Base-by-base conservation (phyloP, 2,329 filamentous ascomycete species). In the Fusarium sublunatum region DNA sequence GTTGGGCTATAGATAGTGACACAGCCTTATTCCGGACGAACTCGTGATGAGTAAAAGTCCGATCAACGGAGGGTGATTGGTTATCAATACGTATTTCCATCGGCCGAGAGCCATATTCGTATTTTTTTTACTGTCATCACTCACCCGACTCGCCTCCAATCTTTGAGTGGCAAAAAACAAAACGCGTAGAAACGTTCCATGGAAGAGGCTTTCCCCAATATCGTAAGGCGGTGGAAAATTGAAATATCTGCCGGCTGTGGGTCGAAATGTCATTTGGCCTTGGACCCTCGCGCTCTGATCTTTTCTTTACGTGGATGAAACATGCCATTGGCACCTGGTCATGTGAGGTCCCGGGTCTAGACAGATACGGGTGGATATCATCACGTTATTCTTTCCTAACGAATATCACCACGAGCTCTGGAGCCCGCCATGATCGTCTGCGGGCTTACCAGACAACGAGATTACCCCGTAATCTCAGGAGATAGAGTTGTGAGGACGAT, bases 311-410 rank as follows among this genome's bases (percentile, higher is more conserved):
- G 61, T 65, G 25, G 40, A 46, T 54, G 56, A 64, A 65, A 65
- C 61, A 26, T 59, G 8, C 6, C 15, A 64, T 64, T 64, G 61
- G 61, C 24, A 10, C 46, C n/a, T 26, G 6, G 3, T 49, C 44
- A 44, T 15, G 24, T 40, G n/a, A n/a, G n/a, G n/a, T n/a, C n/a
- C 19, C 19, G 2, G 19, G 19, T 3, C 19, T 39, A 47, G 53
- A 43, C 46, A 28, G 39, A 13, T 24, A 15, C 9, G 8, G 47
- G 59, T 64, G 61, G 61, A 57, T 64, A 31, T 29, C 15, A 61
- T 64, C 61, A 64, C 61, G 61, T 64, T 64, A 64, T 64, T 50
- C 55, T 64, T 65, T 64, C 61, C 61, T 64, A 64, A 64, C 61
- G 39, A 31, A 26, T 47, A 13, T 34, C 13, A 15, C 12, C 13